phyloP scores from a whole-genome alignment of 345 rosid genomes.

The Passiflora organensis region DNA sequence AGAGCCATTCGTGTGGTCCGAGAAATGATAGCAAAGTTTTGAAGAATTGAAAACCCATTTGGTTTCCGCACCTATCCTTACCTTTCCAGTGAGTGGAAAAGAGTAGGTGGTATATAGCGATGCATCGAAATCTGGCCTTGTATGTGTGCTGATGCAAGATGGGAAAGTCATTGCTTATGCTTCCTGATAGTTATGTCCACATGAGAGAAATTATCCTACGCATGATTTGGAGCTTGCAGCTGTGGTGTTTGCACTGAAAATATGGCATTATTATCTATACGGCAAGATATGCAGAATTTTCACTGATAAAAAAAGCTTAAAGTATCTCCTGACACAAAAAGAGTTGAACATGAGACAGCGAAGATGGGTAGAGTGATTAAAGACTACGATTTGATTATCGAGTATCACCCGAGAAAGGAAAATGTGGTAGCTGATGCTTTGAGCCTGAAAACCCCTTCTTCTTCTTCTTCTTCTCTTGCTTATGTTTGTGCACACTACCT shows the following conservation, averaged over 20 bases:
- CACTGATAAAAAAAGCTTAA: neutral
- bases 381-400: neutral
- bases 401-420: neutral
- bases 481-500: neutral
- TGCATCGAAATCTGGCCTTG: neutral
- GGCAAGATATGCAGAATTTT: neutral
- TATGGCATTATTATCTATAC: neutral
- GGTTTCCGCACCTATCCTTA: neutral
- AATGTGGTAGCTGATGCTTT: neutral
- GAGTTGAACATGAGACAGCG: neutral
- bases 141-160: neutral
- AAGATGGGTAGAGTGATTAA: neutral
- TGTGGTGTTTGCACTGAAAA: neutral
- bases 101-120: neutral
- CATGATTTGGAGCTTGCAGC: neutral
- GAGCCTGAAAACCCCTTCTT: neutral
- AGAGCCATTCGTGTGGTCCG: neutral
- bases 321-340: neutral
- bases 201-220: neutral
- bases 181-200: neutral
- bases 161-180: constrained; percentile 1
- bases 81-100: neutral
- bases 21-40: neutral
- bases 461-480: neutral
- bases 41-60: neutral